Conservation (phyloP, 768 basidiomycete species). For the Boletus barrowsii region DNA sequence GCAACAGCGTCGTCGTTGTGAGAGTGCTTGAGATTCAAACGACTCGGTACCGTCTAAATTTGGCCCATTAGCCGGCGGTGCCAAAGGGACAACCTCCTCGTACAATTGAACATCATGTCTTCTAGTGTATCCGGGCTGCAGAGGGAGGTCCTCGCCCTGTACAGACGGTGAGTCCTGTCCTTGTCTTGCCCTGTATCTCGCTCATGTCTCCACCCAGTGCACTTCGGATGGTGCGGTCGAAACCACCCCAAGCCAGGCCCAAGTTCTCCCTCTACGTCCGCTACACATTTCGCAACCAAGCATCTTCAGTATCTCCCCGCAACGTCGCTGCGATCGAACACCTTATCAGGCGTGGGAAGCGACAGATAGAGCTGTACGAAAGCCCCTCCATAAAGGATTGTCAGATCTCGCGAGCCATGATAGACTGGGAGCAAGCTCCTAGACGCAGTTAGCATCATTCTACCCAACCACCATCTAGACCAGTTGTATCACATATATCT, state of each 20-base stretch:
- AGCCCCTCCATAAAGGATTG: conserved; percentile 66
- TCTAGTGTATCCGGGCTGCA: conserved; percentile 46
- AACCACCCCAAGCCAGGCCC: conserved; percentile 55
- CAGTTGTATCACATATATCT: conserved; percentile 8
- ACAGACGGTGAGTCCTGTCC: conserved; percentile 45
- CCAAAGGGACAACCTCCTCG: conserved; percentile 10
- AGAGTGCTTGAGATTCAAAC: too few relatives aligned
- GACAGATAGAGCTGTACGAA: conserved; percentile 72
- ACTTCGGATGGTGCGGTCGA: conserved; percentile 68
- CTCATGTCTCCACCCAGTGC: conserved; percentile 46
- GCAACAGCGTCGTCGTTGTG: too few relatives aligned
- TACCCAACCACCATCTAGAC: background rate
- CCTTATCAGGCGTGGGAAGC: conserved; percentile 62
- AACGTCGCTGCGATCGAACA: conserved; percentile 72
- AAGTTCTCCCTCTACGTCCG: conserved; percentile 70
- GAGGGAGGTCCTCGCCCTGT: conserved; percentile 48
- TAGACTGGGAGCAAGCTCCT: conserved; percentile 51
- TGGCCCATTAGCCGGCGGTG: conserved; percentile 21
- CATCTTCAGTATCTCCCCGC: conserved; percentile 56
- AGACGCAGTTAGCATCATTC: conserved; percentile 12
- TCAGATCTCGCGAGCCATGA: conserved; percentile 70
- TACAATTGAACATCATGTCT: conserved; percentile 22
- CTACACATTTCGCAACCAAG: conserved; percentile 66
- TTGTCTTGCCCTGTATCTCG: background rate
- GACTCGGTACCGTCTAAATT: background rate